Evolutionary conservation across 2,329 filamentous ascomycete genomes (phyloP), one percentile per base, ranked within the genome.

Genomic region (Stemphylium beticola): DNA sequence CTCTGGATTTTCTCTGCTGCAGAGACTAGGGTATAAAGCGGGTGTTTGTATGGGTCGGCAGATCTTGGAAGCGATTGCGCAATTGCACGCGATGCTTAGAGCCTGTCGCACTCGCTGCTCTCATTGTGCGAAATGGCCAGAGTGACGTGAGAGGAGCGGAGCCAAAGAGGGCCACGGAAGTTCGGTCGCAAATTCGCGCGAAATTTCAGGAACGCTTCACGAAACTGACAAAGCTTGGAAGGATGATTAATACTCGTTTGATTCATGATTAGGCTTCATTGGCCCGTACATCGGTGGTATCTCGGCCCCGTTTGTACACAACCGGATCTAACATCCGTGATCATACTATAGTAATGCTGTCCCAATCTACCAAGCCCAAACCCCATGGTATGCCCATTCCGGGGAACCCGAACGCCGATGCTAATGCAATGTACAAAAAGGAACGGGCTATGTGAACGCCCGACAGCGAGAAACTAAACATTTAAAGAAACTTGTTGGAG

Each of bases 51-150:
- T 66, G 65, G 65, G 53, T 63, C 71, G 66, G 65, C 62, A 62
- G 61, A 67, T 67, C 60, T 73, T 69, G 68, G 69, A 61, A 54
- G 58, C 69, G 69, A 74, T 74, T 70, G 71, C 72, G 72, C 70
- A 68, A 74, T 74, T 65, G 68, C 70, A 71, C 71, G 70, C 61
- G 67, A 65, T 67, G 64, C 53, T 61, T 53, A 26, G 43, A 58
- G 56, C 46, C 52, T 49, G 52, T 48, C 41, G 41, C 42, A 32
- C 53, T 44, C 43, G 52, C 40, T 14, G 33, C 40, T 37, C 41
- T 43, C 14, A 22, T 49, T 52, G 42, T 32, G 48, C 22, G n/a
- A 20, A 41, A 31, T 37, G 15, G 47, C 41, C 4, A 10, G 40
- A 32, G 51, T 50, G 57, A 57, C 55, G 58, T 58, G 60, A 49